These are phyloP conservation scores for Vickermania ingenoplastis DNA, from an alignment of 208 protist genomes.

Conservation along the genomic window DNA sequence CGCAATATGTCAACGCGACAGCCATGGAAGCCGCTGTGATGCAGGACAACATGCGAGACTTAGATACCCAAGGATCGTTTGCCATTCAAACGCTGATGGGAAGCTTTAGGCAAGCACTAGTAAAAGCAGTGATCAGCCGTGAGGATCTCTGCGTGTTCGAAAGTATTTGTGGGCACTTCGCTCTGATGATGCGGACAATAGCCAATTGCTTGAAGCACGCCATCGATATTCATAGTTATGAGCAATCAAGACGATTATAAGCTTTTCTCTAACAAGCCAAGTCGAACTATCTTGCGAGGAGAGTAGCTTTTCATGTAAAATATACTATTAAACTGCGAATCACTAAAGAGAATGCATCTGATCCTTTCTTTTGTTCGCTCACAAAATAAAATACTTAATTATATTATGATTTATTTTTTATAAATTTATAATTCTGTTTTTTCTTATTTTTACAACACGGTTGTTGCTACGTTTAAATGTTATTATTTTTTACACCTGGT, in stretches of 20 bases:
- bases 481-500: no score
- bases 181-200: conserved; percentile 1
- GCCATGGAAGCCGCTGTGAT: not conserved
- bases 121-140: not conserved
- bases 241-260: not conserved
- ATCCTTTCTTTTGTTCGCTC: no score
- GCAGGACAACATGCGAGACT: not conserved
- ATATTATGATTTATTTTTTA: no score
- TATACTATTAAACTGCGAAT: no score
- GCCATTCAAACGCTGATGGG: not conserved
- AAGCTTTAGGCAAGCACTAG: not conserved
- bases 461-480: no score
- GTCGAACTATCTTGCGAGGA: no score
- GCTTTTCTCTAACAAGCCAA: no score
- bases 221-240: conserved; percentile 1
- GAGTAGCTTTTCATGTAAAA: no score
- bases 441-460: no score
- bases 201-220: not conserved
- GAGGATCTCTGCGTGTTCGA: not conserved
- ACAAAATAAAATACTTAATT: no score
- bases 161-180: not conserved
- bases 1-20: conserved; percentile 1
- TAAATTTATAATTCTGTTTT: no score
- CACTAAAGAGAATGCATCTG: no score
- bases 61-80: not conserved